A percentile compares a stretch with the other conserved stretches of the same genome.
Conservation (phyloP, 441 rosid species). For the Sinapis alba region DNA sequence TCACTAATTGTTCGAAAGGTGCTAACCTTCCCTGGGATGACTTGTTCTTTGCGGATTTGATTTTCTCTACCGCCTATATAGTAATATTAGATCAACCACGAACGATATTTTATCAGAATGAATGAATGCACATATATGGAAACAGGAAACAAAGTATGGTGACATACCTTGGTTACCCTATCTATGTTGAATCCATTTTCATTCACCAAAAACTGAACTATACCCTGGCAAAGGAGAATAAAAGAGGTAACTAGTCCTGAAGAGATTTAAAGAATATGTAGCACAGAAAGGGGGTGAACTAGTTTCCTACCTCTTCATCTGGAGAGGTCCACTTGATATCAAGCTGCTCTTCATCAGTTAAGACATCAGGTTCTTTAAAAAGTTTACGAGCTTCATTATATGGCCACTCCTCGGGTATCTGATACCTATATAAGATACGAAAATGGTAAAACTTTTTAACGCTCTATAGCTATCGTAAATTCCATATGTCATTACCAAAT, state of each 20-base stretch:
- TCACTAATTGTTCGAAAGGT: slow-evolving; percentile 20
- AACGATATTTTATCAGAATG: not conserved
- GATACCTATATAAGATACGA: slow-evolving; percentile 55
- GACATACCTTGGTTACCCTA: slow-evolving; percentile 79
- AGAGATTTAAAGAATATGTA: not conserved
- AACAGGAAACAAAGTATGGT: slow-evolving; percentile 18
- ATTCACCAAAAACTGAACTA: slow-evolving; percentile 71
- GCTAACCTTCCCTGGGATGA: slow-evolving; percentile 92
- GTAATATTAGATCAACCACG: slow-evolving; percentile 6
- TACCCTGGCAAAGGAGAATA: slow-evolving; percentile 48
- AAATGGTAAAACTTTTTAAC: not conserved
- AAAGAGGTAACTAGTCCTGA: not conserved
- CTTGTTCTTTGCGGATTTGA: slow-evolving; percentile 93
- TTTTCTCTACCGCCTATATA: slow-evolving; percentile 86
- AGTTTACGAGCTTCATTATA: slow-evolving; percentile 80
- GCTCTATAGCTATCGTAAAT: not conserved
- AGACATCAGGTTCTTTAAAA: slow-evolving; percentile 82
- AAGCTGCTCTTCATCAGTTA: slow-evolving; percentile 62
- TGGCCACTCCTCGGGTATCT: slow-evolving; percentile 92
- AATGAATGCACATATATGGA: slow-evolving; percentile 8
- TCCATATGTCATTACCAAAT: not conserved
- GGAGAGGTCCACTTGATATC: slow-evolving; percentile 85
- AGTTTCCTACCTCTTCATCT: slow-evolving; percentile 62
- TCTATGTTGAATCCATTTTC: slow-evolving; percentile 90
- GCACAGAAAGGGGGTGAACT: slow-evolving; percentile 5